phyloP scores from a whole-genome alignment of 2,329 filamentous ascomycete species.

The Alternaria arbusti region DNA sequence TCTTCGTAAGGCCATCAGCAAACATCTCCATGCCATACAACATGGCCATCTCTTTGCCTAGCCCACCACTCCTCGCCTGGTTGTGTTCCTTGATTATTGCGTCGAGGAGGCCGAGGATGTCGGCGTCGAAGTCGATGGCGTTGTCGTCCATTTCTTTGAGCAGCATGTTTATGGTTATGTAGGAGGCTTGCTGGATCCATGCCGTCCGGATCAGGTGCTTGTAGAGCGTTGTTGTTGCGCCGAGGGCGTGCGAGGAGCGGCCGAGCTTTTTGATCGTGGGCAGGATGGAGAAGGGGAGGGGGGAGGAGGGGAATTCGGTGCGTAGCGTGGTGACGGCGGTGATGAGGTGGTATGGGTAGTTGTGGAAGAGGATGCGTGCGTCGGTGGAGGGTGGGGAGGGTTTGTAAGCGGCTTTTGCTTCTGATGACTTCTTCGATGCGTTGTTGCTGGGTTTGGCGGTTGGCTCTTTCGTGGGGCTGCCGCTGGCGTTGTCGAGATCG shows the following conservation, averaged over 20 bases:
- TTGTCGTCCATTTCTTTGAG: slow-evolving; percentile 71
- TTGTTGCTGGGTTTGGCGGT: neutral
- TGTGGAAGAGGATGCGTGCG: slow-evolving; percentile 66
- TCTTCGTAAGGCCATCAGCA: slow-evolving; percentile 34
- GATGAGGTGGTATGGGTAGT: slow-evolving; percentile 69
- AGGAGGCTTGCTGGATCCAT: slow-evolving; percentile 67
- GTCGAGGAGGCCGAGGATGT: slow-evolving; percentile 52
- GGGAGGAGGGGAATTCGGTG: slow-evolving; percentile 65
- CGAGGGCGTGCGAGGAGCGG: slow-evolving; percentile 73
- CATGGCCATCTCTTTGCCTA: slow-evolving; percentile 35
- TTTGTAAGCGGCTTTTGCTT: neutral
- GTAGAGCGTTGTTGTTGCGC: slow-evolving; percentile 73
- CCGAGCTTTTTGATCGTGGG: slow-evolving; percentile 72
- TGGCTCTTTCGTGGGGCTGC: slow-evolving; percentile 4
- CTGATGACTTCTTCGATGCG: neutral
- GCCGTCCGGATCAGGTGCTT: slow-evolving; percentile 68
- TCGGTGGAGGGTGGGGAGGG: slow-evolving; percentile 24
- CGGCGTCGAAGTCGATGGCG: slow-evolving; percentile 64
- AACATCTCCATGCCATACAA: slow-evolving; percentile 48
- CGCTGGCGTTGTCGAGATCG: slow-evolving; percentile 52
- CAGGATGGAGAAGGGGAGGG: slow-evolving; percentile 66
- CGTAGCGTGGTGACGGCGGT: slow-evolving; percentile 65
- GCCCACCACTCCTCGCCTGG: slow-evolving; percentile 26
- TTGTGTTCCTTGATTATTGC: slow-evolving; percentile 39
- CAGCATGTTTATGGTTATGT: slow-evolving; percentile 60